Percentiles rank a stretch among this genome's conserved stretches.
Conservation (phyloP, 169 alveolate species). For the Plasmodium vinckei region DNA sequence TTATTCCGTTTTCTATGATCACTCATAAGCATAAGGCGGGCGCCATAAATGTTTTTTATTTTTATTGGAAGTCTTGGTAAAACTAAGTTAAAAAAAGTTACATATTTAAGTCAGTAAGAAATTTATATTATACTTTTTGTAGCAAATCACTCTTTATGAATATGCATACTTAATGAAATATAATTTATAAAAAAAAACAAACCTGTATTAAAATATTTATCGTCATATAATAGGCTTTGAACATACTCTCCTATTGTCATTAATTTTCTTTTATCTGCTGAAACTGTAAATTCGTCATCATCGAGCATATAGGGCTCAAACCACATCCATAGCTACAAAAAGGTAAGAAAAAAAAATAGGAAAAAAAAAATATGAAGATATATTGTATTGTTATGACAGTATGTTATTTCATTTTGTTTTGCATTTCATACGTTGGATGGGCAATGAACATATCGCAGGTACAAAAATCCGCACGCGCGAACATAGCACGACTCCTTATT, state of each 20-base stretch:
- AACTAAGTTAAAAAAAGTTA: conserved; percentile 60
- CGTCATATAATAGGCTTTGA: conserved; percentile 80
- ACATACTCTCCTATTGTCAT: conserved; percentile 82
- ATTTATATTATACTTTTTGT: background rate
- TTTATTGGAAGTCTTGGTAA: conserved; percentile 85
- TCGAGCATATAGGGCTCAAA: conserved; percentile 85
- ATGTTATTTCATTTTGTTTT: no score
- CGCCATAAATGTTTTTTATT: conserved; percentile 82
- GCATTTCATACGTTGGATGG: conserved; percentile 45
- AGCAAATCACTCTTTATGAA: background rate
- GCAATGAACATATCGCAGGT: conserved; percentile 56
- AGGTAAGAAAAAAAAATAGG: background rate
- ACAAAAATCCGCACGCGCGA: conserved; percentile 71
- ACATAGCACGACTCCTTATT: conserved; percentile 44
- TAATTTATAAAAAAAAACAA: background rate
- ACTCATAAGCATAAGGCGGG: conserved; percentile 45
- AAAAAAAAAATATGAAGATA: background rate
- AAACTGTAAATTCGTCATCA: conserved; percentile 78
- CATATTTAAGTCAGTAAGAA: background rate
- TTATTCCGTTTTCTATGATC: conserved; percentile 59
- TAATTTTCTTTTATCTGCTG: conserved; percentile 75
- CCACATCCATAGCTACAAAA: conserved; percentile 83
- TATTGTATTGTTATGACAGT: background rate
- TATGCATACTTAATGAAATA: background rate
- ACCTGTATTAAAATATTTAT: conserved; percentile 85